Conservation (phyloP, 768 basidiomycete species). For the Tulasnella sp. region DNA sequence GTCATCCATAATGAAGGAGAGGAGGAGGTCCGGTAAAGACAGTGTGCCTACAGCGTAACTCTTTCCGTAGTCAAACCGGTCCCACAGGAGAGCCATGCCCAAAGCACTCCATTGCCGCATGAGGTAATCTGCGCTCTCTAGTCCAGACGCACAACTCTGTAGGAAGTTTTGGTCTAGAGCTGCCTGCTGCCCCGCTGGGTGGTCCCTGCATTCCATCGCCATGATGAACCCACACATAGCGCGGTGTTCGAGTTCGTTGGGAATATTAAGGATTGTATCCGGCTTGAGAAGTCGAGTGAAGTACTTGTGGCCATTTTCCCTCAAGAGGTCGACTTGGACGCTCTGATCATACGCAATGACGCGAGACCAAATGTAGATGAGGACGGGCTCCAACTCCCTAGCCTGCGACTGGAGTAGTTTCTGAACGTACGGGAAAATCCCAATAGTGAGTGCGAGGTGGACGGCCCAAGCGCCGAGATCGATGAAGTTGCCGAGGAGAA, state of each 20-base stretch:
- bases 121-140: slow-evolving; percentile 88
- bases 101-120: slow-evolving; percentile 91
- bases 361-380: slow-evolving; percentile 98
- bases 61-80: slow-evolving; percentile 85
- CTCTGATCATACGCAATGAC: slow-evolving; percentile 94
- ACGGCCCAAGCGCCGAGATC: slow-evolving; percentile 99
- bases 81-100: slow-evolving; percentile 95
- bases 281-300: slow-evolving; percentile 37
- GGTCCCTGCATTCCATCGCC: slow-evolving; percentile 83
- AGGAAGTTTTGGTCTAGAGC: slow-evolving; percentile 76
- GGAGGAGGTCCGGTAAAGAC: slow-evolving; percentile 77
- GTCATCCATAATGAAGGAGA: slow-evolving; percentile 69
- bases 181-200: slow-evolving; percentile 78
- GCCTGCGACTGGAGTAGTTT: slow-evolving; percentile 94
- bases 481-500: slow-evolving; percentile 93
- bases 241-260: slow-evolving; percentile 91
- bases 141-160: slow-evolving; percentile 75
- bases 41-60: slow-evolving; percentile 66
- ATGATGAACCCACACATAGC: slow-evolving; percentile 99
- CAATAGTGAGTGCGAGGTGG: slow-evolving; percentile 89
- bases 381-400: slow-evolving; percentile 89
- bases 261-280: slow-evolving; percentile 46
- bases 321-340: slow-evolving; percentile 85
- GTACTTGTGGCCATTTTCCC: slow-evolving; percentile 67
- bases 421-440: slow-evolving; percentile 97